phyloP scores from a whole-genome alignment of 192 early-diverging fungal species.

The Coemansia sp. region DNA sequence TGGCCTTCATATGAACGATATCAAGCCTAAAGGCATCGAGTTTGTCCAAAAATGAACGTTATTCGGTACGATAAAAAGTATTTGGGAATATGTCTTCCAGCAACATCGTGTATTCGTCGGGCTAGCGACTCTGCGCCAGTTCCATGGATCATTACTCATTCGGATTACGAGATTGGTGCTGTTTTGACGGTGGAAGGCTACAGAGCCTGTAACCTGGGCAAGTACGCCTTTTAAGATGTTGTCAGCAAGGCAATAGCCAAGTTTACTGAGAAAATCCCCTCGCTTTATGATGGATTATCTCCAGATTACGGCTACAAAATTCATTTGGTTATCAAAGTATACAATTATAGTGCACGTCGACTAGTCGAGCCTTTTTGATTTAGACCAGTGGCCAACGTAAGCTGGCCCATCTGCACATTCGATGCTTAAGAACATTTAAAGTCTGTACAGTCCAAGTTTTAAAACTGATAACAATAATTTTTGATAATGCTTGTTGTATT shows the following conservation, averaged over 20 bases:
- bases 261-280: not conserved
- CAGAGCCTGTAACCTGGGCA: not conserved
- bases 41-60: not conserved
- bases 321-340: not conserved
- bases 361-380: slow-evolving; percentile 1
- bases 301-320: not conserved
- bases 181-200: not conserved
- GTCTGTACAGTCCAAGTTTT: not conserved
- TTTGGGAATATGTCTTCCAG: not conserved
- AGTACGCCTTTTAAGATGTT: not conserved
- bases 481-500: too few relatives aligned
- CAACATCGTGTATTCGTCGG: slow-evolving; percentile 2
- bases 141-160: slow-evolving; percentile 1
- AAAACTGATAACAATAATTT: not conserved
- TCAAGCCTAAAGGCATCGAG: not conserved
- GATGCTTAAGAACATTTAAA: not conserved
- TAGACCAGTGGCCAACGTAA: not conserved
- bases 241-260: not conserved
- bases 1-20: not conserved
- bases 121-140: not conserved
- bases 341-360: not conserved
- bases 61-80: not conserved
- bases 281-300: not conserved
- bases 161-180: slow-evolving; percentile 1
- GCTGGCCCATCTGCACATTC: slow-evolving; percentile 6